These are phyloP conservation scores for Lepidopterella palustris DNA, from an alignment of 495 filamentous ascomycete genomes.

Conservation along the genomic window DNA sequence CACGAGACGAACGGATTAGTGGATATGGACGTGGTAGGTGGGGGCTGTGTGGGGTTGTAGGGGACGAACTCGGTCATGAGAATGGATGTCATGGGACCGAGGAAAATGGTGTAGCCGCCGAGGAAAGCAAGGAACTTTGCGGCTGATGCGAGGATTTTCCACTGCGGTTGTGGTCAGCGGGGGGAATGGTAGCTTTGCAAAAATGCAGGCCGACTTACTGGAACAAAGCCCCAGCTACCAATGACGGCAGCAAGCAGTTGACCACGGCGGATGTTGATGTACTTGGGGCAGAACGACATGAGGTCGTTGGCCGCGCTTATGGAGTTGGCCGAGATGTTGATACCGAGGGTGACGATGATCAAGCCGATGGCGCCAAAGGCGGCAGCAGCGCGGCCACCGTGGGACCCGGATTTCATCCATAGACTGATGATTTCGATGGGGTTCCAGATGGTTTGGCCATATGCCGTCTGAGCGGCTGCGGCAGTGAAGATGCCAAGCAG, in stretches of 20 bases:
- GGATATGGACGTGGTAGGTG: background rate
- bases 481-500: constrained; percentile 28
- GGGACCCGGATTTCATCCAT: constrained; percentile 24
- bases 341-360: constrained; percentile 32
- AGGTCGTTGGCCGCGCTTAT: constrained; percentile 61
- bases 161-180: constrained; percentile 6
- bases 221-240: constrained; percentile 27
- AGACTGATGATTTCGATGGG: constrained; percentile 25
- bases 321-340: constrained; percentile 60
- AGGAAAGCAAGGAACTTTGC: constrained; percentile 19
- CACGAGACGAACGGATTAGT: background rate
- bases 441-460: constrained; percentile 25
- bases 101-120: constrained; percentile 18
- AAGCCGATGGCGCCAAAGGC: constrained; percentile 42
- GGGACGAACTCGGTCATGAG: constrained; percentile 3
- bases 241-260: constrained; percentile 54
- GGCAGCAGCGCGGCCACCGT: constrained; percentile 24
- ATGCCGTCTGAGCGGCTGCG: constrained; percentile 16
- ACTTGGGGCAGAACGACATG: constrained; percentile 51
- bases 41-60: background rate
- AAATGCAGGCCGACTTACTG: constrained; percentile 7
- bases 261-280: constrained; percentile 58
- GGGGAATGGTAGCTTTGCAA: background rate
- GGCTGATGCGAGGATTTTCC: constrained; percentile 15
- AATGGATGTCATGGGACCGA: constrained; percentile 18